Conservation (phyloP, 768 basidiomycete genomes). For the Pisolithus tinctorius region DNA sequence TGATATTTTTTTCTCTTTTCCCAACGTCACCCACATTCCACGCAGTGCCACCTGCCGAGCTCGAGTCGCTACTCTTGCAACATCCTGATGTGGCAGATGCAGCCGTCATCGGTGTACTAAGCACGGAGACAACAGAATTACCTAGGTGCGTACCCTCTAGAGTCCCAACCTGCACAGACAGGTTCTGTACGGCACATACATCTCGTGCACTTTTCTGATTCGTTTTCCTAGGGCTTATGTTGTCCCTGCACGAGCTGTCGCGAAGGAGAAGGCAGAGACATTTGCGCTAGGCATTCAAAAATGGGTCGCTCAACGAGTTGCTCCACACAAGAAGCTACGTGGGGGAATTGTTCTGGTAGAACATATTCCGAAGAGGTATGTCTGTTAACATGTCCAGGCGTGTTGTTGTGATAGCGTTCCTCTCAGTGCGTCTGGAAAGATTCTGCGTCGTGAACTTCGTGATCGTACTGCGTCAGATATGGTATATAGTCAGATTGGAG, state of each 20-base stretch:
- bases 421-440: slow-evolving; percentile 78
- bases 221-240: slow-evolving; percentile 50
- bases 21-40: not conserved
- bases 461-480: slow-evolving; percentile 56
- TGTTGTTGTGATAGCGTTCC: not conserved
- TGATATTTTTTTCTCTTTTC: not conserved
- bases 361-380: slow-evolving; percentile 28
- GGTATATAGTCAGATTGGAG: slow-evolving; percentile 16
- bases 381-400: not conserved
- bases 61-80: slow-evolving; percentile 68
- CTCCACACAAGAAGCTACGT: slow-evolving; percentile 70
- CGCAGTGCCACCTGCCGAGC: slow-evolving; percentile 78
- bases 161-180: no score
- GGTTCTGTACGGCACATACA: not conserved
- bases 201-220: not conserved
- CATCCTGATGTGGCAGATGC: slow-evolving; percentile 77
- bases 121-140: slow-evolving; percentile 69
- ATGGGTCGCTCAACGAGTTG: slow-evolving; percentile 68
- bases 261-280: slow-evolving; percentile 6
- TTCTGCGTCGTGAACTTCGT: slow-evolving; percentile 70
- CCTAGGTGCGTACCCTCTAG: slow-evolving; percentile 44
- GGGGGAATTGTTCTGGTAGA: slow-evolving; percentile 64
- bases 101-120: slow-evolving; percentile 76
- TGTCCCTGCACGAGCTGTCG: slow-evolving; percentile 22
- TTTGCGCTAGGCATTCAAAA: slow-evolving; percentile 47